phyloP scores from a whole-genome alignment of 2,329 filamentous ascomycete genomes.

The Helicocarpus griseus region DNA sequence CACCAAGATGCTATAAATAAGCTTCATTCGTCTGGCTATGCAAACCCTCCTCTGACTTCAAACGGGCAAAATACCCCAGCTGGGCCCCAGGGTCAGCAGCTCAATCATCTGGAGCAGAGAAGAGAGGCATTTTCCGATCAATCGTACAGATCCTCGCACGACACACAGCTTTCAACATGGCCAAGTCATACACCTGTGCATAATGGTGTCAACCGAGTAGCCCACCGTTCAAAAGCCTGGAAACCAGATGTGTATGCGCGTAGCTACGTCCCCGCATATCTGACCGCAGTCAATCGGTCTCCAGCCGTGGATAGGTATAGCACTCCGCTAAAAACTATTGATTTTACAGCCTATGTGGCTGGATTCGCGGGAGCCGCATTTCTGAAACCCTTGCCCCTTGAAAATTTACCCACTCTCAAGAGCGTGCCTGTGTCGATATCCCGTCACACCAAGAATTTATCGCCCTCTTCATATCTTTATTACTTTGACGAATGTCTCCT shows the following conservation, averaged over 20 bases:
- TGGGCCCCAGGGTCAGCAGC: not conserved
- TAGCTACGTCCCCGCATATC: constrained; percentile 16
- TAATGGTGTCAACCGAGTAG: not conserved
- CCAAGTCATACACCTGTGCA: not conserved
- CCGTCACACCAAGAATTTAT: constrained; percentile 7
- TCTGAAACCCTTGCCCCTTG: constrained; percentile 9
- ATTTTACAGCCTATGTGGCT: constrained; percentile 15
- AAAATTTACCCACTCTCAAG: constrained; percentile 10
- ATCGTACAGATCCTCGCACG: not conserved
- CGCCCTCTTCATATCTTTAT: constrained; percentile 11
- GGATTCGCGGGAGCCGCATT: constrained; percentile 14
- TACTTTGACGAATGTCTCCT: constrained; percentile 19
- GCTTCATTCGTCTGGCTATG: not conserved
- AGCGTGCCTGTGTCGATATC: constrained; percentile 7
- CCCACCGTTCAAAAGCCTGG: not conserved
- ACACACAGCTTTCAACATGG: not conserved
- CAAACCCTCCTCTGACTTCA: not conserved
- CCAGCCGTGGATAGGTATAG: constrained; percentile 12
- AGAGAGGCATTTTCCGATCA: not conserved
- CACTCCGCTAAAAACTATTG: constrained; percentile 12
- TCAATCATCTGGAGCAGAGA: constrained; percentile 1
- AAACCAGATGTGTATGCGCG: constrained; percentile 16
- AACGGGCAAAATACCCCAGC: not conserved
- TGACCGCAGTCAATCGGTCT: constrained; percentile 19
- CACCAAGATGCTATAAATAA: not conserved